phyloP scores from a whole-genome alignment of 2,329 filamentous ascomycete species.

The Diaporthe citrichinensis region DNA sequence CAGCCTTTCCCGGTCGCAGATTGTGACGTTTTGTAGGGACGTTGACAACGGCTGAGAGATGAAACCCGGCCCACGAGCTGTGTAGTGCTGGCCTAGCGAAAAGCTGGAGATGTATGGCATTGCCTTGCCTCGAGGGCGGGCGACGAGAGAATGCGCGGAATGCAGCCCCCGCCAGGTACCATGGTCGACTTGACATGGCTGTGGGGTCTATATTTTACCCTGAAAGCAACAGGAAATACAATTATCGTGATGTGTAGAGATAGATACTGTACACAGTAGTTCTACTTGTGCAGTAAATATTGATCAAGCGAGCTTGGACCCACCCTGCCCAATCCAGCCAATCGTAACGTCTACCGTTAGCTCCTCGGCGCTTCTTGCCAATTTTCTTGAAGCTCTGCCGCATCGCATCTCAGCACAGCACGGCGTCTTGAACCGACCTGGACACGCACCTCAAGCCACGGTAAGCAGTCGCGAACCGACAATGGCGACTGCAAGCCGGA shows the following conservation, averaged over 20 bases:
- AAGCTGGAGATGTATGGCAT: background rate
- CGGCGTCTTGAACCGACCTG: background rate
- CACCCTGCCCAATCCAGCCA: slow-evolving; percentile 1
- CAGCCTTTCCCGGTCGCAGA: background rate
- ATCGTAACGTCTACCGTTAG: slow-evolving; percentile 22
- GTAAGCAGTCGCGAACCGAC: slow-evolving; percentile 37
- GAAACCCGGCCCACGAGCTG: background rate
- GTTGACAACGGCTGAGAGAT: background rate
- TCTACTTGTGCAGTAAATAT: background rate
- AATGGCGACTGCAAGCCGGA: slow-evolving; percentile 48
- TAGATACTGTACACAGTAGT: no score
- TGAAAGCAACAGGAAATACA: background rate
- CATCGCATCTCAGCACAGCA: slow-evolving; percentile 12
- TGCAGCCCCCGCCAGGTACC: background rate
- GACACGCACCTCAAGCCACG: slow-evolving; percentile 12
- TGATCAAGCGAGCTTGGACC: background rate
- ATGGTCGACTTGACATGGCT: background rate
- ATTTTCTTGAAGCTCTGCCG: slow-evolving; percentile 29
- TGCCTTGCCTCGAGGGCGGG: background rate
- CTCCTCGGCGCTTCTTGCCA: slow-evolving; percentile 23
- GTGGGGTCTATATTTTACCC: accelerated
- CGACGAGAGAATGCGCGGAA: background rate
- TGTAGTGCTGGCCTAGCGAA: background rate
- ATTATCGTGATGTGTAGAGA: background rate
- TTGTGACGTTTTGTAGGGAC: background rate